Conservation (phyloP, 2,329 filamentous ascomycete genomes). For the Fusarium pseudocircinatum region DNA sequence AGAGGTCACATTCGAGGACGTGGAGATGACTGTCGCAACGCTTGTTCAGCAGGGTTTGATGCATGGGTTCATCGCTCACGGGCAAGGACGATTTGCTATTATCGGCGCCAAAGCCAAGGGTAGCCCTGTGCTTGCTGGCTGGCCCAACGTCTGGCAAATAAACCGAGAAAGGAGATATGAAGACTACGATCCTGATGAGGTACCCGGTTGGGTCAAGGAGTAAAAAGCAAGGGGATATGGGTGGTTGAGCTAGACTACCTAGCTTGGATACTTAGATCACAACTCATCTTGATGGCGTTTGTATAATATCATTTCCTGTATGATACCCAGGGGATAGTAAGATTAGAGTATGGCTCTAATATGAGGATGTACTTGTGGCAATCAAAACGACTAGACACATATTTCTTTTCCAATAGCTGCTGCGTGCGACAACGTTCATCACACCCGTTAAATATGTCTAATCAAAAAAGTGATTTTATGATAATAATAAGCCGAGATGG, state of each 20-base stretch:
- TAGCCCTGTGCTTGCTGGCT: constrained; percentile 74
- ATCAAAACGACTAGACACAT: constrained; percentile 28
- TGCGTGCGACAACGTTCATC: constrained; percentile 23
- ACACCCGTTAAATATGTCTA: constrained; percentile 38
- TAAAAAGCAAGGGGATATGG: constrained; percentile 17
- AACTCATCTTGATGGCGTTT: constrained; percentile 14
- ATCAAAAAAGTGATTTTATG: constrained; percentile 36
- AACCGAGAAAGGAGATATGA: constrained; percentile 69
- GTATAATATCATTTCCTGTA: constrained; percentile 22
- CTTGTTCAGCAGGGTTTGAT: constrained; percentile 84
- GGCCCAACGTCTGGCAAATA: constrained; percentile 77
- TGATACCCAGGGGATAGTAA: constrained; percentile 33
- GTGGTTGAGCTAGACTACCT: neutral
- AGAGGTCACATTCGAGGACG: constrained; percentile 66
- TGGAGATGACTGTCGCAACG: constrained; percentile 81
- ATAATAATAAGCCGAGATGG: constrained; percentile 26
- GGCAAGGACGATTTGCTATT: constrained; percentile 80
- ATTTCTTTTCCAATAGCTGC: constrained; percentile 19
- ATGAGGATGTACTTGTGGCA: neutral
- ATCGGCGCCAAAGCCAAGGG: constrained; percentile 76
- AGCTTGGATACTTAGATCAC: constrained; percentile 4
- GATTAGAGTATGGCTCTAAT: neutral
- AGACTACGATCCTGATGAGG: constrained; percentile 68
- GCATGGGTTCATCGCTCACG: constrained; percentile 84
- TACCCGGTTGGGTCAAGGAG: constrained; percentile 79